Percentiles rank a stretch among this genome's conserved stretches.
These are phyloP conservation scores for Lentinula aciculospora DNA, from an alignment of 768 basidiomycete species.

Conservation along the genomic window DNA sequence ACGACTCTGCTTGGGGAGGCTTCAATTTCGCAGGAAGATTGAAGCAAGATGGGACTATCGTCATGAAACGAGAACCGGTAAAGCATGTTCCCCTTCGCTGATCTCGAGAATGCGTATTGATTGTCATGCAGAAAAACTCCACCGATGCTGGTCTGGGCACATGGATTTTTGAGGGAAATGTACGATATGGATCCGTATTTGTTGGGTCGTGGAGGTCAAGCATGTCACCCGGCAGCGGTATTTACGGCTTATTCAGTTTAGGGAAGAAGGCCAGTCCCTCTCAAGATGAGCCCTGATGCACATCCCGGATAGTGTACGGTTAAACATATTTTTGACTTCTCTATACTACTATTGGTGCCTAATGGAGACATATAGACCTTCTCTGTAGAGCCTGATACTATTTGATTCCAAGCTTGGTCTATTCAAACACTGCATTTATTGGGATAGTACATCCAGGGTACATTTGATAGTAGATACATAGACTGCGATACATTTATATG, in stretches of 20 bases:
- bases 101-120: background rate
- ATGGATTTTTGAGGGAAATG: constrained; percentile 55
- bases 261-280: constrained; percentile 25
- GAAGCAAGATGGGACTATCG: constrained; percentile 52
- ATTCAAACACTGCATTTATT: too few species aligned
- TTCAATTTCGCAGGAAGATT: constrained; percentile 57
- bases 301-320: too few species aligned
- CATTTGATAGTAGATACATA: too few species aligned
- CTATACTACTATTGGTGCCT: too few species aligned
- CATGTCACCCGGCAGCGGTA: constrained; percentile 22
- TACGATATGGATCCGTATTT: constrained; percentile 42
- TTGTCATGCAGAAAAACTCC: constrained; percentile 31
- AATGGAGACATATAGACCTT: too few species aligned
- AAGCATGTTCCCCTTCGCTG: constrained; percentile 17
- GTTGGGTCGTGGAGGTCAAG: constrained; percentile 51
- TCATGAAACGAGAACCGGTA: constrained; percentile 59
- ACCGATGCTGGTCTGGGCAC: constrained; percentile 36
- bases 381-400: too few species aligned
- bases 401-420: too few species aligned
- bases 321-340: too few species aligned
- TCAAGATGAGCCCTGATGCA: background rate
- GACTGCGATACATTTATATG: background rate
- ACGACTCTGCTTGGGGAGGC: constrained; percentile 62
- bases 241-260: constrained; percentile 56
- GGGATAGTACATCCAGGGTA: too few species aligned